phyloP scores from a whole-genome alignment of 169 alveolate species.

The Eimeria praecox region DNA sequence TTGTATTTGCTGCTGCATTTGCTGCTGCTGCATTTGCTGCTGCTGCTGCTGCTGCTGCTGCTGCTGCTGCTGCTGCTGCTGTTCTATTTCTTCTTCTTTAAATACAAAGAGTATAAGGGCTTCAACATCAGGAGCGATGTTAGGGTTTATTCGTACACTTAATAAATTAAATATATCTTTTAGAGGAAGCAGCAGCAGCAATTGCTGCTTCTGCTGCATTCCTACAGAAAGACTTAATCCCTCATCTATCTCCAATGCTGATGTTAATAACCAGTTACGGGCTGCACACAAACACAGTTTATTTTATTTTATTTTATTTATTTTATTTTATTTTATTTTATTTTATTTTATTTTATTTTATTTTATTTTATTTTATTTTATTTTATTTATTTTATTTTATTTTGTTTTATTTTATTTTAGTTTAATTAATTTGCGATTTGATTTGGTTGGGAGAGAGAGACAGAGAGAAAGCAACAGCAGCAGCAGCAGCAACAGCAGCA shows the following conservation, averaged over 20 bases:
- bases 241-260: constrained; percentile 68
- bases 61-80: constrained; percentile 55
- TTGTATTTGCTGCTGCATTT: neutral
- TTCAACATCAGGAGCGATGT: constrained; percentile 14
- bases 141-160: constrained; percentile 51
- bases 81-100: neutral
- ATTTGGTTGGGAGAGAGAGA: too few relatives aligned
- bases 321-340: too few relatives aligned
- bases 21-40: neutral
- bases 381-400: too few relatives aligned
- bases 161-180: constrained; percentile 40
- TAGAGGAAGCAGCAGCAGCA: constrained; percentile 32
- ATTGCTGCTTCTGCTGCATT: constrained; percentile 58
- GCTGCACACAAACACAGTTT: constrained; percentile 43
- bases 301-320: too few relatives aligned
- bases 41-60: constrained; percentile 35
- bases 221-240: constrained; percentile 19
- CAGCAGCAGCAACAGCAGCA: too few relatives aligned
- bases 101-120: constrained; percentile 4
- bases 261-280: constrained; percentile 70
- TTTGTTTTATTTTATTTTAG: too few relatives aligned
- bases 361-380: too few relatives aligned
- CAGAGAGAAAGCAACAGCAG: too few relatives aligned
- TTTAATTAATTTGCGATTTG: too few relatives aligned
- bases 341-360: too few relatives aligned